Evolutionary conservation across 2,329 filamentous ascomycete genomes (phyloP).

Genomic region (Tricladium varicosporioides): DNA sequence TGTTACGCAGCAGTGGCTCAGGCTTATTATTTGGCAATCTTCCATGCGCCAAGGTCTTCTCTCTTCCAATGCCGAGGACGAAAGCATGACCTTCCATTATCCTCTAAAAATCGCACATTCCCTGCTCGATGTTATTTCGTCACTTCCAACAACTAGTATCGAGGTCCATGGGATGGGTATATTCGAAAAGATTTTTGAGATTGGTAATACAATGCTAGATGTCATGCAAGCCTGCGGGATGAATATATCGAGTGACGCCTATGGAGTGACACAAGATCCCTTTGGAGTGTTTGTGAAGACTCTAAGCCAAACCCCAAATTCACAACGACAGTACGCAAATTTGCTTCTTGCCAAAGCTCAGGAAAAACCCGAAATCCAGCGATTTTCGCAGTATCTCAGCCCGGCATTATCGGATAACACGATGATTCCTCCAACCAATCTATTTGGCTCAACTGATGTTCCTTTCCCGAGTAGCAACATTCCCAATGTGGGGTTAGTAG

Average conservation of each 20-base stretch:
- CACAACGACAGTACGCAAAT: conserved; percentile 43
- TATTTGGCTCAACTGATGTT: not conserved
- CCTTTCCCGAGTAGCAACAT: not conserved
- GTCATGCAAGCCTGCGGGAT: conserved; percentile 39
- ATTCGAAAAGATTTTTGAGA: conserved; percentile 50
- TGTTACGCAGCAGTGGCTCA: conserved; percentile 69
- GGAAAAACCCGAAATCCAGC: conserved; percentile 37
- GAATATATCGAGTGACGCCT: conserved; percentile 18
- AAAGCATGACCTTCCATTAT: conserved; percentile 60
- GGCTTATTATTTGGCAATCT: conserved; percentile 70
- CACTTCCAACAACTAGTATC: conserved; percentile 41
- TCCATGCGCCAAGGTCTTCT: conserved; percentile 65
- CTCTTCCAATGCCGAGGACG: conserved; percentile 55
- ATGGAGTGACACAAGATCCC: conserved; percentile 39
- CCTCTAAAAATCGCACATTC: conserved; percentile 61
- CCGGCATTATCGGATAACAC: conserved; percentile 7
- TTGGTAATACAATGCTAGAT: conserved; percentile 43
- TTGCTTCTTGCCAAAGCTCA: conserved; percentile 42
- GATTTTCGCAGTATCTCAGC: conserved; percentile 20
- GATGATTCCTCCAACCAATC: not conserved
- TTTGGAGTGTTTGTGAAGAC: conserved; percentile 45
- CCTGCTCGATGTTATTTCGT: conserved; percentile 45
- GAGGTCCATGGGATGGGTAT: conserved; percentile 50
- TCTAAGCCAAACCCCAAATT: conserved; percentile 44
- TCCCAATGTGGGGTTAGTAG: not conserved